Evolutionary conservation across 1,139 yeast genomes (phyloP).

Genomic region (Hansenula sp.): DNA sequence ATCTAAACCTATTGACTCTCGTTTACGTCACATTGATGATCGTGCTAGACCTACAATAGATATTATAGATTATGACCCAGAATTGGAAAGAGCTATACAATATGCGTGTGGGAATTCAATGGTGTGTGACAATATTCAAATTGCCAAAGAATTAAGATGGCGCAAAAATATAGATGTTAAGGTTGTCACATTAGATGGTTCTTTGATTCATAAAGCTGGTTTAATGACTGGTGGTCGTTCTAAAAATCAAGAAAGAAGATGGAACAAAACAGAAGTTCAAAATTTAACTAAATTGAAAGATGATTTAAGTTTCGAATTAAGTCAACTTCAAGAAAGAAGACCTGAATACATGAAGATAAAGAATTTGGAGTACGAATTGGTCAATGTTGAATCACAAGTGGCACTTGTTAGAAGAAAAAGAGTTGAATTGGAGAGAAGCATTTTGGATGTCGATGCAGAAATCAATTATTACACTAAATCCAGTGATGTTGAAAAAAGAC

Average conservation of each 20-base stretch:
- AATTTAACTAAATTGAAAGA: constrained; percentile 57
- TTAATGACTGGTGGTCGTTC: constrained; percentile 86
- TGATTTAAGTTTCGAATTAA: constrained; percentile 49
- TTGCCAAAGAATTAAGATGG: constrained; percentile 78
- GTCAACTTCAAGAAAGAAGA: constrained; percentile 41
- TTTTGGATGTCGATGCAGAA: constrained; percentile 54
- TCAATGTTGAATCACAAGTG: constrained; percentile 46
- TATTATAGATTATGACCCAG: constrained; percentile 64
- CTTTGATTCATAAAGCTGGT: constrained; percentile 80
- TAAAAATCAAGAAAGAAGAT: constrained; percentile 38
- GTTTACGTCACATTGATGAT: constrained; percentile 52
- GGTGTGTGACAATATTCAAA: constrained; percentile 66
- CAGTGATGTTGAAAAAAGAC: constrained; percentile 30
- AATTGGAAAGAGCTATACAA: constrained; percentile 71
- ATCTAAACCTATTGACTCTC: constrained; percentile 49
- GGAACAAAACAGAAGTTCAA: constrained; percentile 75
- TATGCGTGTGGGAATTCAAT: constrained; percentile 79
- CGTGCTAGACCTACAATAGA: constrained; percentile 67
- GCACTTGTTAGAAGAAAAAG: constrained; percentile 49
- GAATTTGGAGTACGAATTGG: constrained; percentile 51
- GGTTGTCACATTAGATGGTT: constrained; percentile 79
- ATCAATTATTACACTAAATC: constrained; percentile 42
- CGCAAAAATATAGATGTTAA: constrained; percentile 53
- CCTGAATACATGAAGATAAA: constrained; percentile 59
- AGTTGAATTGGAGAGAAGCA: constrained; percentile 43